Conservation (phyloP, 2,329 filamentous ascomycete species). For the Botrytis squamosa region DNA sequence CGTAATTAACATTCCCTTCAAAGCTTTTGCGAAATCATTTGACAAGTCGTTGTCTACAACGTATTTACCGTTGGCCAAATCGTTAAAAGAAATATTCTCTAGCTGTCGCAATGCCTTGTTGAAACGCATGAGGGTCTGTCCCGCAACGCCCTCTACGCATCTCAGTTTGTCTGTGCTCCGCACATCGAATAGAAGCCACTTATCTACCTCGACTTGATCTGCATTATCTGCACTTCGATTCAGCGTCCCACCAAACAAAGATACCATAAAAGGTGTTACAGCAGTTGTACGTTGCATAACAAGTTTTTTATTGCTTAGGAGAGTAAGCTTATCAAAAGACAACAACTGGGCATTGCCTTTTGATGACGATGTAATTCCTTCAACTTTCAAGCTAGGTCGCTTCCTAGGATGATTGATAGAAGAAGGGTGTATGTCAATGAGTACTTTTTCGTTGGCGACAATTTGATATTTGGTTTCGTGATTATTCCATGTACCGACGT, state of each 20-base stretch:
- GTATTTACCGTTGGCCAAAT: conserved; percentile 5
- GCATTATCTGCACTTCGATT: not conserved
- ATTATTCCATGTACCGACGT: conserved; percentile 40
- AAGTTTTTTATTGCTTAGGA: not conserved
- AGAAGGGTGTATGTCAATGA: not conserved
- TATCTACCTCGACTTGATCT: conserved; percentile 4
- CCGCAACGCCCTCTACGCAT: not conserved
- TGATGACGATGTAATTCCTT: not conserved
- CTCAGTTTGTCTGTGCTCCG: not conserved
- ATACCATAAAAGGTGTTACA: conserved; percentile 19
- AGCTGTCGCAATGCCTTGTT: not conserved
- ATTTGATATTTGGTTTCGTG: not conserved
- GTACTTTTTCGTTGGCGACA: not conserved
- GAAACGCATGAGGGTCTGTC: conserved; percentile 10
- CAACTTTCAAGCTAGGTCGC: not conserved
- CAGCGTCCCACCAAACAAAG: conserved; percentile 17
- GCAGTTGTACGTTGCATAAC: conserved; percentile 18
- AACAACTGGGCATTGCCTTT: not conserved
- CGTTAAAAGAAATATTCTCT: not conserved
- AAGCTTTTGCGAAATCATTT: not conserved
- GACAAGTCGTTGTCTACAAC: not conserved
- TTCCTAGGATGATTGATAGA: conserved; percentile 17
- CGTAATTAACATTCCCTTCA: not conserved
- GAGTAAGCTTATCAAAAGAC: not conserved
- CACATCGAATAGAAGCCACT: conserved; percentile 17